Conservation (phyloP, 192 early-diverging fungal species). For the Backusella westeae region DNA sequence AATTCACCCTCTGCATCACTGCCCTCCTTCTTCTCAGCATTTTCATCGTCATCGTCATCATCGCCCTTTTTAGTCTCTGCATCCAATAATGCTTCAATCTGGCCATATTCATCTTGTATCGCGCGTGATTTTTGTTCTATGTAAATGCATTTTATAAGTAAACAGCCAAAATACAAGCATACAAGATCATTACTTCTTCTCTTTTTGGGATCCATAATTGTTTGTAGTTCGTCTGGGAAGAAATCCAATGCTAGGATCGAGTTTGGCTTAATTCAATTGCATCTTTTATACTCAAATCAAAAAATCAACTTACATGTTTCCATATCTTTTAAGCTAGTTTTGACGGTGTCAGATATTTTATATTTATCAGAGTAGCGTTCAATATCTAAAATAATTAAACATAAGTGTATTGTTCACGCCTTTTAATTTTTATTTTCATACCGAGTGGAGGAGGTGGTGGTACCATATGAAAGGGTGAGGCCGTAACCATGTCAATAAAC, state of each 20-base stretch:
- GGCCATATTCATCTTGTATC: slow-evolving; percentile 13
- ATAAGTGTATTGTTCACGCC: not conserved
- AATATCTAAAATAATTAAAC: slow-evolving; percentile 19
- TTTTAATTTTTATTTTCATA: not conserved
- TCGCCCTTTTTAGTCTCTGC: slow-evolving; percentile 19
- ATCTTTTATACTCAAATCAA: not conserved
- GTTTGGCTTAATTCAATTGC: not conserved
- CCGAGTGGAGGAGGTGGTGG: slow-evolving; percentile 27
- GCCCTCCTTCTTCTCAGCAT: slow-evolving; percentile 25
- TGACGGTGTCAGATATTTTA: slow-evolving; percentile 6
- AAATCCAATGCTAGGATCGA: slow-evolving; percentile 24
- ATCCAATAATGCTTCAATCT: slow-evolving; percentile 31
- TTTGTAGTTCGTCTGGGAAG: slow-evolving; percentile 35
- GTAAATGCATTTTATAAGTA: not conserved
- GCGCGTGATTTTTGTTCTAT: slow-evolving; percentile 15
- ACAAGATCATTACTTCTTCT: slow-evolving; percentile 13
- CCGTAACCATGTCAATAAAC: slow-evolving; percentile 14
- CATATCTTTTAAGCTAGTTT: slow-evolving; percentile 17
- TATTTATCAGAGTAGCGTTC: slow-evolving; percentile 36
- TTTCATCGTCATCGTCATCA: slow-evolving; percentile 16
- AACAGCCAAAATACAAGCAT: not conserved
- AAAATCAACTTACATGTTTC: slow-evolving; percentile 17
- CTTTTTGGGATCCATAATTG: slow-evolving; percentile 29
- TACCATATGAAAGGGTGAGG: slow-evolving; percentile 18
- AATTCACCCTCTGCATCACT: slow-evolving; percentile 20